Evolutionary conservation across 768 basidiomycete species (phyloP), one percentile per base, ranked within the genome.

Genomic region (Leccinum obscurum): DNA sequence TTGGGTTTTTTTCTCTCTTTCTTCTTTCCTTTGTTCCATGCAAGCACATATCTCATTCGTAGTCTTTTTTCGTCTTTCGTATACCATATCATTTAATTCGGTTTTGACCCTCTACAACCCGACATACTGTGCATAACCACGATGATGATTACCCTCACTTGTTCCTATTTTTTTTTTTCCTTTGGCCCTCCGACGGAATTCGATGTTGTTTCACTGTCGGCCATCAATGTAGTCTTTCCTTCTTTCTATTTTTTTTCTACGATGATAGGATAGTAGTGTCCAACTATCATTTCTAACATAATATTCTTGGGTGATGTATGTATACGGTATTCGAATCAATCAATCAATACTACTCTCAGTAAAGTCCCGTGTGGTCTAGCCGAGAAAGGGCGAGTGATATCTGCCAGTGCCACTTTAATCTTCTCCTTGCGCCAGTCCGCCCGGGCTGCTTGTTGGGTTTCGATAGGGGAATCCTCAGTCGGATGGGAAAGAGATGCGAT

Each of bases 41-140:
- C 66, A 56, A 57, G 64, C 59, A 63, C 60, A 57, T 44, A 44
- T 44, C 41, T 54, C 58, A 46, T 22, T 58, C 55, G 26, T 58
- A 59, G 69, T 62, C 48, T 55, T 52, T 32, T 52, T n/a, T 46
- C 44, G 10, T 11, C 20, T 22, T 6, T 20, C 46, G 44, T 71
- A 70, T 70, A 70, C 69, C 69, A 63, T 48, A 20, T 59, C 61
- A 46, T 59, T 56, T 70, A 64, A 71, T 73, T 58, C 7, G 49
- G 9, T n/a, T 56, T 71, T 52, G 22, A 61, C 52, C 55, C 51
- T 34, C 53, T 54, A 54, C 53, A 34, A 51, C 10, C 10, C 44
- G 24, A 30, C 44, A 56, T 65, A 58, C 35, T 72, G 70, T 70
- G 60, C 63, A 70, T 72, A 72, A 57, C 63, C 46, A 53, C 37